phyloP scores from a whole-genome alignment of 2,329 filamentous ascomycete genomes.

The Apiospora pterosperma region DNA sequence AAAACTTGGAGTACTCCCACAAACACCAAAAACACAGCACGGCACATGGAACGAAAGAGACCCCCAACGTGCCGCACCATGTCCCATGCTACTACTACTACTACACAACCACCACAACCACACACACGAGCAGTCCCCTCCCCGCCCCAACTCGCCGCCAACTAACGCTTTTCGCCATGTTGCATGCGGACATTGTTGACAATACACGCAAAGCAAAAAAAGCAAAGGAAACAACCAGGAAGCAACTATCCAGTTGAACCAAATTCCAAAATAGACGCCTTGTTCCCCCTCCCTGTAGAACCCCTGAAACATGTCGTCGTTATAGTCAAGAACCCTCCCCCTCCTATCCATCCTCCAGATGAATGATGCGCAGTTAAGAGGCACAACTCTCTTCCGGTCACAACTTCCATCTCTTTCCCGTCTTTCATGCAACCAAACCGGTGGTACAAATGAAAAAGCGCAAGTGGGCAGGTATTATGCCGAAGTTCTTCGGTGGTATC shows the following conservation, averaged over 20 bases:
- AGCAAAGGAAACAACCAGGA: neutral
- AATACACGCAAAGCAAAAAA: neutral
- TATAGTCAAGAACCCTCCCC: neutral
- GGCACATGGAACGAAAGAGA: neutral
- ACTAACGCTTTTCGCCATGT: neutral
- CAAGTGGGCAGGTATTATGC: conserved; percentile 2
- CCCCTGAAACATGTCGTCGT: neutral
- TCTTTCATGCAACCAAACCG: neutral
- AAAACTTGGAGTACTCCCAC: neutral
- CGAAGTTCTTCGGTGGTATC: conserved; percentile 1
- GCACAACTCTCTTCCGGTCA: neutral
- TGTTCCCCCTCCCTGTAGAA: neutral
- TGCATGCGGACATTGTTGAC: neutral
- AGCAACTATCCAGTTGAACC: neutral
- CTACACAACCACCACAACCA: neutral
- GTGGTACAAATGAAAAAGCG: conserved; percentile 2
- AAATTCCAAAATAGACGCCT: neutral
- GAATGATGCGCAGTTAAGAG: neutral
- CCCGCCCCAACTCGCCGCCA: neutral
- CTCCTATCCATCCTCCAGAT: neutral
- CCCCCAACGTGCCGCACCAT: neutral
- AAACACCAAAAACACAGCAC: neutral
- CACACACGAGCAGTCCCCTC: neutral
- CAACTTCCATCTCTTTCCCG: neutral
- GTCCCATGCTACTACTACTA: neutral